Conservation (phyloP, 345 rosid genomes). For the Citrus mangshanensis region DNA sequence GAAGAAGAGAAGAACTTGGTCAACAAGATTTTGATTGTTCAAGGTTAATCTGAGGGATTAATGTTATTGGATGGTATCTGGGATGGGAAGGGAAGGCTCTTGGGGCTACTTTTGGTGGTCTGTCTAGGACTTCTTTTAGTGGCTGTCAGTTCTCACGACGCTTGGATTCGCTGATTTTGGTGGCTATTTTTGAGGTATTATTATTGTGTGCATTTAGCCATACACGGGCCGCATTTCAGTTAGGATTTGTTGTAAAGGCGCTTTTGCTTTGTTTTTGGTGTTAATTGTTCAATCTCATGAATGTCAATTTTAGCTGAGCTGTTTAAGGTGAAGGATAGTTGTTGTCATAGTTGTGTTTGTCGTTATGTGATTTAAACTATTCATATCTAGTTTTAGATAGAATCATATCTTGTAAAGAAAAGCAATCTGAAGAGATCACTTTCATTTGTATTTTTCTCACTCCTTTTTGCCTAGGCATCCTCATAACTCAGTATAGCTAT, state of each 20-base stretch:
- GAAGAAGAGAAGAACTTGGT: conserved; percentile 56
- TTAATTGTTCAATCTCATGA: neutral
- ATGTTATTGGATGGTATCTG: conserved; percentile 56
- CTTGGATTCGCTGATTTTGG: neutral
- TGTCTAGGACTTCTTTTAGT: neutral
- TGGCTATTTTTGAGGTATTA: neutral
- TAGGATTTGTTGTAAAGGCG: neutral
- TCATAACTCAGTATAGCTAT: neutral
- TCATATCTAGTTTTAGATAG: neutral
- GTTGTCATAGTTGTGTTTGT: too few relatives aligned
- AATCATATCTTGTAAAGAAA: neutral
- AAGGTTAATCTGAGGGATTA: conserved; percentile 71
- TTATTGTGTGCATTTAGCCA: neutral
- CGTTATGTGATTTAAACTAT: too few relatives aligned
- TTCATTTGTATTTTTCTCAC: neutral
- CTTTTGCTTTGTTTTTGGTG: neutral
- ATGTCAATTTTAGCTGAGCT: neutral
- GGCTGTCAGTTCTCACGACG: neutral
- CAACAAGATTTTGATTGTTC: conserved; percentile 59
- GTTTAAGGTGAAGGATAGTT: neutral
- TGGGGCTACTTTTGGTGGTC: neutral
- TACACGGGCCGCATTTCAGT: neutral
- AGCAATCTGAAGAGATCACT: neutral
- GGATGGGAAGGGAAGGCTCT: too few relatives aligned
- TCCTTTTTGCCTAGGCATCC: neutral